These are phyloP conservation scores for Paracamarosporium sp. DNA, from an alignment of 2,329 filamentous ascomycete genomes.

Conservation along the genomic window DNA sequence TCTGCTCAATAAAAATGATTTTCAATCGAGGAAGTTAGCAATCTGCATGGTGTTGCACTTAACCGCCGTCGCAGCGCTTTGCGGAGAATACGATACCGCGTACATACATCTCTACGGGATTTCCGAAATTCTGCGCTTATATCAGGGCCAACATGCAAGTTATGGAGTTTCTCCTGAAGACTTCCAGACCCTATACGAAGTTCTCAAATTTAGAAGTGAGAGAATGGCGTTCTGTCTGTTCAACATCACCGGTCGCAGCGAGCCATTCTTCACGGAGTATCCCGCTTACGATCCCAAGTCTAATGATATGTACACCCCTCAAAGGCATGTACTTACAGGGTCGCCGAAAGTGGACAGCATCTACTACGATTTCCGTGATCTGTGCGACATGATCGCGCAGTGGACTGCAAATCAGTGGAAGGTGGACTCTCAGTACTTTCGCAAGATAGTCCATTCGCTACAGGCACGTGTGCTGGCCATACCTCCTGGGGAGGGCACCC, in stretches of 20 bases:
- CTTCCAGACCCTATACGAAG: background rate
- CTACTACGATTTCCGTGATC: background rate
- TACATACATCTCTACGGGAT: background rate
- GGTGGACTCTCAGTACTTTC: background rate
- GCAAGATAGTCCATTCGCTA: background rate
- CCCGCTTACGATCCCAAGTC: background rate
- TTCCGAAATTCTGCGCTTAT: background rate
- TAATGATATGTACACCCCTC: background rate
- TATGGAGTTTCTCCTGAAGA: background rate
- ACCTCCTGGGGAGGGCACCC: background rate
- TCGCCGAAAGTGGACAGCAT: background rate
- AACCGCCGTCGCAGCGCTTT: background rate
- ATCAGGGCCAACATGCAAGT: background rate
- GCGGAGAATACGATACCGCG: background rate
- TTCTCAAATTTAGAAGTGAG: background rate
- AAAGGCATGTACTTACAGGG: background rate
- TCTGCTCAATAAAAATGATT: background rate
- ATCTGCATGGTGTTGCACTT: background rate
- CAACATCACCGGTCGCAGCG: background rate
- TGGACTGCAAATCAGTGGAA: background rate
- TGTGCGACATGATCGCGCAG: background rate
- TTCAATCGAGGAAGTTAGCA: background rate
- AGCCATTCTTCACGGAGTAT: background rate
- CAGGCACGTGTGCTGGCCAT: background rate
- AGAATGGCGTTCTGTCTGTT: background rate